phyloP scores from a whole-genome alignment of 129 eudicot species.

The Pseudognaphalium luteoalbum region DNA sequence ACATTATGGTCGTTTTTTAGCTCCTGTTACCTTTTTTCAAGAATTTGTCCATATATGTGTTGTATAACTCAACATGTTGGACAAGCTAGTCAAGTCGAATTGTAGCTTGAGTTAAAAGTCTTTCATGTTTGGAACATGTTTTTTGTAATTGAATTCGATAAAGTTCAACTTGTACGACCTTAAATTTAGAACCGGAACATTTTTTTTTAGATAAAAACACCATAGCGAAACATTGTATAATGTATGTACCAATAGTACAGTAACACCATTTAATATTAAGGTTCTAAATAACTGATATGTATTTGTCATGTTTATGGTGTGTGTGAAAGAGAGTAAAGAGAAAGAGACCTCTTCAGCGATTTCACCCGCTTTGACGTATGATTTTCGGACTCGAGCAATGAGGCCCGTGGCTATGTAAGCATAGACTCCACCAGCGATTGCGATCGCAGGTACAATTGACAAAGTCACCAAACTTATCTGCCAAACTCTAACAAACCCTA shows the following conservation, averaged over 20 bases:
- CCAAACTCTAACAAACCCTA: constrained; percentile 93
- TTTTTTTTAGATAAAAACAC: too few relatives aligned
- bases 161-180: background rate
- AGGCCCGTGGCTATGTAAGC: constrained; percentile 92
- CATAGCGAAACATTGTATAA: background rate
- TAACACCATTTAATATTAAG: background rate
- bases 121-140: too few relatives aligned
- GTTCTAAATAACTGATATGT: background rate
- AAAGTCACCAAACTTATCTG: constrained; percentile 93
- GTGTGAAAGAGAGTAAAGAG: constrained; percentile 3
- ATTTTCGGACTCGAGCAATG: constrained; percentile 80
- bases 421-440: constrained; percentile 94
- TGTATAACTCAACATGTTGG: background rate
- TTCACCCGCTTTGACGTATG: constrained; percentile 95
- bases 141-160: background rate
- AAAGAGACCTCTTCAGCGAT: constrained; percentile 89
- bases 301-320: background rate
- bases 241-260: background rate
- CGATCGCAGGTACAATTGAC: constrained; percentile 91
- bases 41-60: background rate
- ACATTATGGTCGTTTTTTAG: background rate
- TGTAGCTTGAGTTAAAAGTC: background rate
- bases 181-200: background rate
- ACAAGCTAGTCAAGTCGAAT: background rate
- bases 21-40: background rate